Base-by-base conservation (phyloP, 2,329 filamentous ascomycete genomes). In the Pseudocercospora fijiensis region DNA sequence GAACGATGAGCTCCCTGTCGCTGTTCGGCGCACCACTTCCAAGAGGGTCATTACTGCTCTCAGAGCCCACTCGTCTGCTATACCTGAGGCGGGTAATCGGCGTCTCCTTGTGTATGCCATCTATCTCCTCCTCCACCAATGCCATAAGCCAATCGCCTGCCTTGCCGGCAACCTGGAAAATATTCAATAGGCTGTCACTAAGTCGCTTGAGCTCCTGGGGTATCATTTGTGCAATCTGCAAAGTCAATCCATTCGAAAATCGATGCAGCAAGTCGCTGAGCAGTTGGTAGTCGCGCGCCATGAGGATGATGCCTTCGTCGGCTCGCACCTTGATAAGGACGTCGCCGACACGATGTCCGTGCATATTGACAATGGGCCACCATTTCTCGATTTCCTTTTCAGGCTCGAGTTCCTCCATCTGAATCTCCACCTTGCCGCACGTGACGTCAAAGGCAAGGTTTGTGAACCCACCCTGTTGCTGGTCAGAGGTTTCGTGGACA, bases 101-200 rank as follows among this genome's bases (percentile, higher is more conserved):
- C 13, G 88, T 87, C 70, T 96, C 92, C 73, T 89, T 96, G 61
- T 92, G 87, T 18, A 95, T 88, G 0, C 94, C 94, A 73, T 98
- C 95, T 62, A 99, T 98, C 76, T 99, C 95, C 74, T 98, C 94
- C 76, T 99, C 95, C 0, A 97, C 91, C 45, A 99, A 81, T 2
- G 91, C 88, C 82, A 92, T 95, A 22, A 99, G 84, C 95, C 95
- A 99, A 64, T 97, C 92, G 49, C 85, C 85, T 2, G 91, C 90
- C 41, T 86, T 86, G 0, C 91, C 92, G 2, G 92, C 94, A 2
- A 96, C 93, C 74, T 99, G 95, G 72, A 94, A 99, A 58, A 99
- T 96, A 75, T 98, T 96, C 67, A 98, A 80, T 41, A 98, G 86
- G 27, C 90, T 88, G 74, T 97, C 93, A 1, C 92, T 90, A 8